Evolutionary conservation across 2,329 filamentous ascomycete species (phyloP).

Genomic region (Aureobasidium melanogenum): DNA sequence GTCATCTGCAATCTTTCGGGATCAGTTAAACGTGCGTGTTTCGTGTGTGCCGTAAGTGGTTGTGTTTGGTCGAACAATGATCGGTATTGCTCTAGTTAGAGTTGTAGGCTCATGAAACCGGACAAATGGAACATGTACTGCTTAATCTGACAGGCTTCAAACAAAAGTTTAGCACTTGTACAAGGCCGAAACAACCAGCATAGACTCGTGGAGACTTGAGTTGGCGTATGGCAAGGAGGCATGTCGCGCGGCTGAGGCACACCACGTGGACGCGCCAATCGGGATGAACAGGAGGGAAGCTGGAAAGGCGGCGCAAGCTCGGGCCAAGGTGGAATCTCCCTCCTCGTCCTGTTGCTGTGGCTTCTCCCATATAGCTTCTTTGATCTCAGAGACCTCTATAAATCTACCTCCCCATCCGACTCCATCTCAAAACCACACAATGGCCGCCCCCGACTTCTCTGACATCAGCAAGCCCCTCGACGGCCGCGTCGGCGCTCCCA

Average conservation of each 20-base stretch:
- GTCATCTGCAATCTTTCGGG: background rate
- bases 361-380: background rate
- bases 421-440: background rate
- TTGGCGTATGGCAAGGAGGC: background rate
- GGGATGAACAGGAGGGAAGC: background rate
- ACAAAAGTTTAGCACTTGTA: background rate
- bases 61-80: background rate
- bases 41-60: background rate
- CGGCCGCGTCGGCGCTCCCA: conserved; percentile 3
- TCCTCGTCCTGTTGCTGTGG: background rate
- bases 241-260: background rate
- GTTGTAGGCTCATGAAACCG: background rate
- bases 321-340: background rate
- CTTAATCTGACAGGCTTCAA: background rate
- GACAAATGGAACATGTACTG: background rate
- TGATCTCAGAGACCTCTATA: too few relatives aligned
- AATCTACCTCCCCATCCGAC: background rate
- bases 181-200: background rate
- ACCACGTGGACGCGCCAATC: background rate
- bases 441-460: conserved; percentile 13
- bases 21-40: background rate
- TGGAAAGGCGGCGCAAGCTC: background rate
- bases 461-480: conserved; percentile 14
- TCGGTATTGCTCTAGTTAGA: background rate
- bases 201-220: background rate